phyloP scores from a whole-genome alignment of 1,284 basidiomycete genomes.

The Agroathelia rolfsii region DNA sequence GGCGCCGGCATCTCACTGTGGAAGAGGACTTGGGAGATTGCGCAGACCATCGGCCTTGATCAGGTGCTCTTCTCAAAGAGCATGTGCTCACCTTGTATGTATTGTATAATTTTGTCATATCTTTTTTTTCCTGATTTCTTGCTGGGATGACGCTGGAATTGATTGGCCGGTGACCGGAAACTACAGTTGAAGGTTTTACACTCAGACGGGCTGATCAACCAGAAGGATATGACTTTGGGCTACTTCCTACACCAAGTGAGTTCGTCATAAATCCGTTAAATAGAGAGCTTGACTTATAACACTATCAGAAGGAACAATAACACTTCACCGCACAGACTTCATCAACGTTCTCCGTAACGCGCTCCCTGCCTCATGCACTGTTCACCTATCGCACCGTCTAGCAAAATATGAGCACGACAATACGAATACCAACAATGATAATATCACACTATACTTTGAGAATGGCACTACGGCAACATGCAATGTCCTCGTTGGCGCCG shows the following conservation, averaged over 20 bases:
- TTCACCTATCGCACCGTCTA: constrained; percentile 25
- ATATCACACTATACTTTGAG: constrained; percentile 23
- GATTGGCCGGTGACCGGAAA: constrained; percentile 15
- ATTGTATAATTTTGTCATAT: constrained; percentile 7
- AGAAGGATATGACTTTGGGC: constrained; percentile 20
- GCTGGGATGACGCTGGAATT: background rate
- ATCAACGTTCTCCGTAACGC: constrained; percentile 21
- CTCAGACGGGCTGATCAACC: constrained; percentile 20
- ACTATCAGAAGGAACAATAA: constrained; percentile 22
- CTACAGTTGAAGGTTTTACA: no score
- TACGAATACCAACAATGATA: constrained; percentile 6
- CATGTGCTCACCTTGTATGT: constrained; percentile 11
- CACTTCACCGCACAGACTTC: constrained; percentile 23
- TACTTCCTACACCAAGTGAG: no score
- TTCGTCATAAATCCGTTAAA: no score
- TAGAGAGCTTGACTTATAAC: no score
- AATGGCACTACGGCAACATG: constrained; percentile 26
- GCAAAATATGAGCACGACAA: no score
- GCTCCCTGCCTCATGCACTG: constrained; percentile 19
- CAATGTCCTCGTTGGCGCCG: constrained; percentile 34
- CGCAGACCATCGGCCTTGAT: constrained; percentile 25
- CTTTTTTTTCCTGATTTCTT: no score
- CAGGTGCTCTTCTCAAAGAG: constrained; percentile 19
- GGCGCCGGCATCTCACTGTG: constrained; percentile 29
- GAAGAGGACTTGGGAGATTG: constrained; percentile 28